Conservation (phyloP, 1,284 basidiomycete species). For the Chondrostereum purpureum region DNA sequence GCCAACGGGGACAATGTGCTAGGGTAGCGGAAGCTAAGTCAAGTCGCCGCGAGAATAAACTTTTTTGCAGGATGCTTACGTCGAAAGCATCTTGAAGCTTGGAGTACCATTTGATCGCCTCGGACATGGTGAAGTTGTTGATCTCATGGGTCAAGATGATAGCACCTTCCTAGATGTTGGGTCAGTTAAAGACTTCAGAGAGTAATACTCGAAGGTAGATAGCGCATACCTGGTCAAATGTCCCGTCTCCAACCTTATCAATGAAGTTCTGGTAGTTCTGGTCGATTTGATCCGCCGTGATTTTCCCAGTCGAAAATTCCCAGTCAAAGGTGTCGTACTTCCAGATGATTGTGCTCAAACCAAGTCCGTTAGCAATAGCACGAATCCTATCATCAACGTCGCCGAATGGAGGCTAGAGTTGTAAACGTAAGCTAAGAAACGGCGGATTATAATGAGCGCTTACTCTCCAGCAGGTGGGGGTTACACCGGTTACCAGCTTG, state of each 20-base stretch:
- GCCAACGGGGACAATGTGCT: conserved; percentile 42
- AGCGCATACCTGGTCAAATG: conserved; percentile 27
- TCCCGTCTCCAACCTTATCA: conserved; percentile 29
- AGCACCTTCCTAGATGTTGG: conserved; percentile 29
- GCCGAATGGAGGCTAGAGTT: conserved; percentile 50
- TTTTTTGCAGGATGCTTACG: conserved; percentile 16
- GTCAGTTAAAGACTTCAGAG: not conserved
- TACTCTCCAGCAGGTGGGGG: conserved; percentile 64
- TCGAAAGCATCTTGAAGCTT: conserved; percentile 33
- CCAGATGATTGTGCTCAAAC: conserved; percentile 62
- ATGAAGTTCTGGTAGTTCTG: conserved; percentile 36
- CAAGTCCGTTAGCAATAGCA: conserved; percentile 52
- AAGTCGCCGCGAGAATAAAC: not conserved
- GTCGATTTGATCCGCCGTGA: conserved; percentile 36
- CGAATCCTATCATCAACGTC: conserved; percentile 68
- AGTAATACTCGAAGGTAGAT: not conserved
- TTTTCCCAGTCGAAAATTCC: conserved; percentile 43
- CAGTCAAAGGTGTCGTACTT: conserved; percentile 68
- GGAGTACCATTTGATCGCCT: conserved; percentile 18
- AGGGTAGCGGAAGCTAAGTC: not conserved
- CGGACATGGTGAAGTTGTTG: conserved; percentile 21
- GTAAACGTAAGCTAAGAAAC: too few relatives aligned
- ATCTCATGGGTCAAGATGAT: conserved; percentile 35
- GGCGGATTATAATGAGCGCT: conserved; percentile 12
- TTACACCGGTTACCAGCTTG: conserved; percentile 52